Evolutionary conservation across 495 filamentous ascomycete genomes (phyloP), one percentile per base, ranked within the genome.

Genomic region (Rhypophila decipiens): DNA sequence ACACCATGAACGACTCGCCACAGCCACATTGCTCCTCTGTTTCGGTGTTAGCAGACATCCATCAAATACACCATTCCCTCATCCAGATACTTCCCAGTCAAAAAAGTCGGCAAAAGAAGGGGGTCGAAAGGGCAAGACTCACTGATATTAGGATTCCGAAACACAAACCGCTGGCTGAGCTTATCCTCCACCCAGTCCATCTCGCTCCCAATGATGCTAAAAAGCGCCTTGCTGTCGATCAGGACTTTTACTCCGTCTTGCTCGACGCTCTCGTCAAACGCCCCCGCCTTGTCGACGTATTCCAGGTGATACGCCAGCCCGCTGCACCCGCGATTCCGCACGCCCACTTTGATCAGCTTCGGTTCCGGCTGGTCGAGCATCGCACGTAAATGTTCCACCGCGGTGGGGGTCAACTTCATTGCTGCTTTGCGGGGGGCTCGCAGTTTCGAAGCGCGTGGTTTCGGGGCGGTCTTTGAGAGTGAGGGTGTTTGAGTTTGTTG

Each of bases 111-210:
- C n/a, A n/a, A n/a, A n/a, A n/a, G n/a, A n/a, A n/a, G n/a, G n/a
- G n/a, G n/a, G n/a, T n/a, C n/a, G n/a, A n/a, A n/a, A n/a, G n/a
- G 35, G 57, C 31, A 44, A 21, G 19, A 85, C 91, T 80, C 69
- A 95, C 89, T 97, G 59, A 96, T 96, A 63, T 98, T 98, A 24
- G 93, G 93, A 68, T 98, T 98, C 60, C 80, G 80, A 67, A 98
- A 98, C 50, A 95, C 82, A 71, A 98, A 98, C 56, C 85, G 73
- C 59, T 84, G 76, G 61, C 80, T 94, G 57, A 98, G 63, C 67
- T 91, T 94, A 58, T 96, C 94, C 67, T 97, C 90, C 2, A 91
- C 79, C 91, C 90, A 98, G 61, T 98, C 93, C 93, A 98, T 98
- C 74, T 97, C 93, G 56, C 87, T 96, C 8, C 94, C 93, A 63